Evolutionary conservation across 2,329 filamentous ascomycete genomes (phyloP).

Genomic region (Dendrostoma leiphaemia): DNA sequence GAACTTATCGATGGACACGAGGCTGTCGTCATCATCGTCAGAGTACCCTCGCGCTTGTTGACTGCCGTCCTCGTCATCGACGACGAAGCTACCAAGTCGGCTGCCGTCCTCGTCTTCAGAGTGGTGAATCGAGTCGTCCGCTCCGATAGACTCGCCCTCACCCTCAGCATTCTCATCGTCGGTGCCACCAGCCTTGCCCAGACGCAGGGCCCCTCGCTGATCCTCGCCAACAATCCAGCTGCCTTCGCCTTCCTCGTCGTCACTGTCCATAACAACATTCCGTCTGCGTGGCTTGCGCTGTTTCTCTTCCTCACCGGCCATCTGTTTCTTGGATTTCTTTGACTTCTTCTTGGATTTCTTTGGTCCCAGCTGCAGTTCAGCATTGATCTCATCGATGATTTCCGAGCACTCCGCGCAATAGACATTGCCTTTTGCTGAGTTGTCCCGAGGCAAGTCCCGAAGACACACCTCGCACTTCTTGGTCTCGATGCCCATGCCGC

Average conservation of each 20-base stretch:
- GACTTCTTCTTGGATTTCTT: conserved; percentile 35
- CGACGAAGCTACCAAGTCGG: conserved; percentile 54
- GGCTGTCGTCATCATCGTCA: conserved; percentile 32
- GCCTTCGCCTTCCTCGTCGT: conserved; percentile 66
- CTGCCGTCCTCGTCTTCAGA: conserved; percentile 54
- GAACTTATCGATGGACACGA: conserved; percentile 36
- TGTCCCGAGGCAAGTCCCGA: conserved; percentile 58
- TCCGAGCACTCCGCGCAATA: conserved; percentile 71
- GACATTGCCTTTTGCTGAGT: conserved; percentile 39
- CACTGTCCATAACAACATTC: conserved; percentile 63
- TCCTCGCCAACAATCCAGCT: conserved; percentile 77
- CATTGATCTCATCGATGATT: conserved; percentile 66
- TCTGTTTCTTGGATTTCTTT: conserved; percentile 35
- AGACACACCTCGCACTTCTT: conserved; percentile 86
- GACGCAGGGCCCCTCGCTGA: conserved; percentile 56
- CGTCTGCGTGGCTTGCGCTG: conserved; percentile 45
- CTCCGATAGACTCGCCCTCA: conserved; percentile 74
- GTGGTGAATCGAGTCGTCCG: conserved; percentile 63
- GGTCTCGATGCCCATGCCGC: conserved; percentile 73
- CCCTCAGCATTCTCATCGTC: conserved; percentile 87
- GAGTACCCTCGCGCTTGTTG: conserved; percentile 23
- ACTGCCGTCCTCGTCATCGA: conserved; percentile 45
- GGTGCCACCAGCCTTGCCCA: conserved; percentile 79
- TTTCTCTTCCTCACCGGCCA: conserved; percentile 31
- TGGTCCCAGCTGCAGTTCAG: conserved; percentile 37